Base-by-base conservation (phyloP, 768 basidiomycete species). In the Gelatoporia subvermispora region DNA sequence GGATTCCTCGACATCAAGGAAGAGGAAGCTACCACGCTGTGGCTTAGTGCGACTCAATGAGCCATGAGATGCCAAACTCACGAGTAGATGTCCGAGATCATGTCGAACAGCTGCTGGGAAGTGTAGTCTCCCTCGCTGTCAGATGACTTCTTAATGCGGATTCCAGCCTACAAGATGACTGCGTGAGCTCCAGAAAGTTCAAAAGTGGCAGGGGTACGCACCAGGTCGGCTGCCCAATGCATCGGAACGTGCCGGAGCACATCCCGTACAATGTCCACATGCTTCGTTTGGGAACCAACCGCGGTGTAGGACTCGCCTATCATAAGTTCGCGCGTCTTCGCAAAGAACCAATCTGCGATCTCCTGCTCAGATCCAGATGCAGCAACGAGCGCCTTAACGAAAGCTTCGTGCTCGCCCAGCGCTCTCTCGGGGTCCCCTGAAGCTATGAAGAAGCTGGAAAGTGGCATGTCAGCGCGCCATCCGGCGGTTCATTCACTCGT, bases 11-110 rank as follows among this genome's bases (percentile, higher is more conserved):
- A 80, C 69, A 44, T 89, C 80, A 28, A 90, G 74, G 79, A 91
- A 92, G 50, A 92, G 68, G 61, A 77, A 89, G 36, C 88, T 90
- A 54, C 3, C 11, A 2, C 13, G n/a, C 17, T 25, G 16, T 46
- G n/a, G 48, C n/a, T 39, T 17, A 28, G n/a, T 41, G 18, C 15
- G n/a, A 17, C 15, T 11, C 40, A 18, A 22, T 18, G 20, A 24
- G 31, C 16, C 40, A 43, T 24, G 3, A 47, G 9, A 16, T 18
- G 10, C 2, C 28, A 16, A 4, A 66, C 81, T 55, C 50, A 88
- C 82, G 78, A 67, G 64, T 89, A 91, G 44, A 91, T 84, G 18
- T 86, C 82, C 21, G 76, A 72, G 8, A 90, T 74, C 35, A 82
- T 81, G 16, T 72, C 65, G 53, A 77, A 86, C 38, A 92, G 66